phyloP scores from a whole-genome alignment of 2,329 filamentous ascomycete genomes.

The Coniochaeta sp. region DNA sequence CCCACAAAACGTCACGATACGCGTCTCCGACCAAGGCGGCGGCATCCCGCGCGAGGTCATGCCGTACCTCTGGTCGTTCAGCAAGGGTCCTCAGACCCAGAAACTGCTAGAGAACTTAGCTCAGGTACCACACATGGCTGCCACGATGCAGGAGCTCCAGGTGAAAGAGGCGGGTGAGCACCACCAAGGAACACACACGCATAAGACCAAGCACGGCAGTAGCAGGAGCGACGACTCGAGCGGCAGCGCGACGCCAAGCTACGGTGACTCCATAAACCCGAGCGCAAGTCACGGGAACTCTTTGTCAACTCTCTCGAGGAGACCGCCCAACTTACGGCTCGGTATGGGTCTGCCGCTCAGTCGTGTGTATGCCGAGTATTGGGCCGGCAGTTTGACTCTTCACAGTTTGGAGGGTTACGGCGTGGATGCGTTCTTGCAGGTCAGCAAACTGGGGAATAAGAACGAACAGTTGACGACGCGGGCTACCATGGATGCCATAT shows the following conservation, averaged over 20 bases:
- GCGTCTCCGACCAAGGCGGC: conserved; percentile 91
- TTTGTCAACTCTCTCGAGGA: conserved; percentile 68
- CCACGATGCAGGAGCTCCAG: conserved; percentile 82
- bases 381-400: conserved; percentile 85
- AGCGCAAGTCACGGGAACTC: conserved; percentile 48
- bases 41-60: conserved; percentile 80
- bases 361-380: conserved; percentile 93
- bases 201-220: neutral
- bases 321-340: conserved; percentile 78
- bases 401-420: conserved; percentile 95
- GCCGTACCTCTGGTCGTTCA: conserved; percentile 93
- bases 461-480: conserved; percentile 84
- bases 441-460: conserved; percentile 94
- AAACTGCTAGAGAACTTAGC: conserved; percentile 76
- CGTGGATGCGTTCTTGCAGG: conserved; percentile 91
- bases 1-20: conserved; percentile 89
- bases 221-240: neutral
- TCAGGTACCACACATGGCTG: conserved; percentile 83
- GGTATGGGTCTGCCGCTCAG: conserved; percentile 93
- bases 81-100: conserved; percentile 76
- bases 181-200: conserved; percentile 9
- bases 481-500: conserved; percentile 71
- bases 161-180: conserved; percentile 24
- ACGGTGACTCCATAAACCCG: conserved; percentile 5
- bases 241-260: conserved; percentile 28